Conservation (phyloP, 352 stramenopile species). For the Phytopythium kandeliae region DNA sequence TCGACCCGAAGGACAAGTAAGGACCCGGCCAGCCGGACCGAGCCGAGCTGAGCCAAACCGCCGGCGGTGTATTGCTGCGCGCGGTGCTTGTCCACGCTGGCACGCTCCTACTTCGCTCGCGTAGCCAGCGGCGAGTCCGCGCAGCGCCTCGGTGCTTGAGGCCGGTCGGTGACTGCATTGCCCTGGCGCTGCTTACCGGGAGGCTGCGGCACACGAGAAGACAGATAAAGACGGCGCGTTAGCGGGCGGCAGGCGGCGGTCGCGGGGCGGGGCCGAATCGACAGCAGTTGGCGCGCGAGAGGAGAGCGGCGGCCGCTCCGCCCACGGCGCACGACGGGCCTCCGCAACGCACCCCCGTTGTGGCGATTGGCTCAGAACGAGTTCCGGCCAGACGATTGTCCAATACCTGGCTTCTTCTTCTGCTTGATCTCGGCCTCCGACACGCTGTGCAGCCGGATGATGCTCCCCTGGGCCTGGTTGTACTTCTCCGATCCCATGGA, state of each 20-base stretch:
- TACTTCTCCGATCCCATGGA: conserved; percentile 91
- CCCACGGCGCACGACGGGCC: not conserved
- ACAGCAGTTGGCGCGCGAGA: conserved; percentile 3
- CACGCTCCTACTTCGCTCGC: not conserved
- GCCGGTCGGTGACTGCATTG: too few species aligned
- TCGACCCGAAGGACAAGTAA: not conserved
- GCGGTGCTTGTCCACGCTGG: not conserved
- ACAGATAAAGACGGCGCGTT: not conserved
- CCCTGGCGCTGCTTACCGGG: conserved; percentile 1
- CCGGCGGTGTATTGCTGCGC: not conserved
- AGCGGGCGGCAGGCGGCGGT: not conserved
- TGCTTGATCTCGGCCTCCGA: conserved; percentile 94
- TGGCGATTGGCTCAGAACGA: conserved; percentile 23
- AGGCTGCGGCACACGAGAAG: not conserved
- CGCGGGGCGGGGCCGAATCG: not conserved
- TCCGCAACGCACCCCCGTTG: conserved; percentile 7
- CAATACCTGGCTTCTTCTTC: conserved; percentile 88
- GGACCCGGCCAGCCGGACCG: too few species aligned
- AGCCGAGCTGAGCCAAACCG: not conserved
- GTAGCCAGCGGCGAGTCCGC: too few species aligned
- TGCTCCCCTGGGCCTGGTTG: conserved; percentile 79
- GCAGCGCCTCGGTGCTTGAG: too few species aligned
- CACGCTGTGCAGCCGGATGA: conserved; percentile 92
- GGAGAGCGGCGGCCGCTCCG: not conserved
- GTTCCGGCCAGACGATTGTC: conserved; percentile 24